Conservation (phyloP, 768 basidiomycete genomes). For the Dioszegia aurantiaca region DNA sequence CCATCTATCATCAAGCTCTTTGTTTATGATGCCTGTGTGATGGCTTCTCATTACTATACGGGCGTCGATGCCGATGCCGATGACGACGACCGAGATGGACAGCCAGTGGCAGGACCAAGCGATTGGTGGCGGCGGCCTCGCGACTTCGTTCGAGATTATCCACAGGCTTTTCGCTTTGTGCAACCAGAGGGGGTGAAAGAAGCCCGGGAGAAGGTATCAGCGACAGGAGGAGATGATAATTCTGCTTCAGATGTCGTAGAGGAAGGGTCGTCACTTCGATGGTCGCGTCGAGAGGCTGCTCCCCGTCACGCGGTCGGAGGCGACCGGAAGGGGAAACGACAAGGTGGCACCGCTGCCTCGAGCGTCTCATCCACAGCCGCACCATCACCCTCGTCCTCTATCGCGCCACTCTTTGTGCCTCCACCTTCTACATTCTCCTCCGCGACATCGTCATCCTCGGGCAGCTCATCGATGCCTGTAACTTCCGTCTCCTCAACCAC, state of each 20-base stretch:
- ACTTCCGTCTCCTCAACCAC: background rate
- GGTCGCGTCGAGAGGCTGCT: background rate
- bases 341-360: background rate
- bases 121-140: constrained; percentile 7
- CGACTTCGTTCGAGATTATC: background rate
- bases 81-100: background rate
- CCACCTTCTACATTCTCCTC: constrained; percentile 9
- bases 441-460: background rate
- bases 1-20: no score
- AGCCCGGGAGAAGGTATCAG: background rate
- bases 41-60: background rate
- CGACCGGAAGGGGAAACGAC: constrained; percentile 7
- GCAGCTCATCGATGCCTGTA: background rate
- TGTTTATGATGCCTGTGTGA: background rate
- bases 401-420: constrained; percentile 8
- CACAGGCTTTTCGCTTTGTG: background rate
- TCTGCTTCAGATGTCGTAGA: background rate
- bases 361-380: background rate
- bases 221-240: background rate
- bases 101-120: constrained; percentile 1
- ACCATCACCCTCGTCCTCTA: constrained; percentile 7
- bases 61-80: background rate
- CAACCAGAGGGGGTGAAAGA: constrained; percentile 1
- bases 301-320: background rate
- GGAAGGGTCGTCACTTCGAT: background rate